These are phyloP conservation scores for Mariannaea sp. DNA, from an alignment of 2,329 filamentous ascomycete genomes.

Conservation along the genomic window DNA sequence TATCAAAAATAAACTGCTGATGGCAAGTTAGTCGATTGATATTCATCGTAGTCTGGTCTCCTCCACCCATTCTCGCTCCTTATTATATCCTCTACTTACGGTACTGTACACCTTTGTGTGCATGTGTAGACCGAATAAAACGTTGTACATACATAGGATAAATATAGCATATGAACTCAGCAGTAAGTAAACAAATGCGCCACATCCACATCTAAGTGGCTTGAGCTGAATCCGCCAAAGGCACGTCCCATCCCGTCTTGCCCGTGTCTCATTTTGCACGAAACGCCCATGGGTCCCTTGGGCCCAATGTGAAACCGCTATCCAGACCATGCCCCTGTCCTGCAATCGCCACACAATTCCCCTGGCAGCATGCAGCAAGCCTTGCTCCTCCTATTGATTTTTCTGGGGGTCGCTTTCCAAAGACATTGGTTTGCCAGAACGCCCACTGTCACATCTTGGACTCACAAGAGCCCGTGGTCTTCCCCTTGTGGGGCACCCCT, in stretches of 20 bases:
- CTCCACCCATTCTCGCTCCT: too few relatives aligned
- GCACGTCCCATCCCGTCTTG: background rate
- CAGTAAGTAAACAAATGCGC: too few relatives aligned
- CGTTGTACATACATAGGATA: too few relatives aligned
- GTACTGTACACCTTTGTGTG: too few relatives aligned
- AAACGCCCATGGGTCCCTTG: background rate
- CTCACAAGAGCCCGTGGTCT: conserved; percentile 10
- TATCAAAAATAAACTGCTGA: too few relatives aligned
- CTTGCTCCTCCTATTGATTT: too few relatives aligned
- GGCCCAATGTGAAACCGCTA: conserved; percentile 1
- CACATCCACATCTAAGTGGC: background rate
- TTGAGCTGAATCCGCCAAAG: background rate
- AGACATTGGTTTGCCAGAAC: background rate
- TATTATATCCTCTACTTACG: too few relatives aligned
- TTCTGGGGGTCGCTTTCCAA: too few relatives aligned
- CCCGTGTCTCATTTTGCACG: conserved; percentile 1
- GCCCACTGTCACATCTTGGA: conserved; percentile 26
- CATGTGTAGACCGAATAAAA: too few relatives aligned
- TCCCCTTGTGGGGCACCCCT: conserved; percentile 9
- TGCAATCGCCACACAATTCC: background rate
- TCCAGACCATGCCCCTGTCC: background rate
- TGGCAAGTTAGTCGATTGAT: too few relatives aligned
- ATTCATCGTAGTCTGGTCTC: too few relatives aligned
- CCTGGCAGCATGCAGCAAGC: background rate
- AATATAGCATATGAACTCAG: too few relatives aligned